phyloP scores from a whole-genome alignment of 2,329 filamentous ascomycete genomes.

The Alternaria tenuissima region DNA sequence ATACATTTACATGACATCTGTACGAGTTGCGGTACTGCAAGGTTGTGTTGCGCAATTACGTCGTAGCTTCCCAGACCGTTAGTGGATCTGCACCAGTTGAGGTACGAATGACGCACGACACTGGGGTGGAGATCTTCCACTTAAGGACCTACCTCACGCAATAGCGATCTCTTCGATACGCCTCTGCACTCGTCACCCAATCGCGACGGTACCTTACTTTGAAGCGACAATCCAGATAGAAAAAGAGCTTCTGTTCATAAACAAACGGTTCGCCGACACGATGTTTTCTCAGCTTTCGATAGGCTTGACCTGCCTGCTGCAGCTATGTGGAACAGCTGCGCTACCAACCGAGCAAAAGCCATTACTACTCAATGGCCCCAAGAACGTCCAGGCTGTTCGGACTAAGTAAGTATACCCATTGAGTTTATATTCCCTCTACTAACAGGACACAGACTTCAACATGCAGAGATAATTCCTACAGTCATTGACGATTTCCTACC shows the following conservation, averaged over 20 bases:
- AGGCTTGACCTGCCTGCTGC: conserved; percentile 26
- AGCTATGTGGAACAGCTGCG: conserved; percentile 25
- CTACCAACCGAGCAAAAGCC: conserved; percentile 43
- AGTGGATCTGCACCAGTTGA: conserved; percentile 35
- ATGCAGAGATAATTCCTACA: conserved; percentile 54
- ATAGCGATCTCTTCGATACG: conserved; percentile 13
- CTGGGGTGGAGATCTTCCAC: conserved; percentile 22
- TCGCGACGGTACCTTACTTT: background rate
- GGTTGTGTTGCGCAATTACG: conserved; percentile 19
- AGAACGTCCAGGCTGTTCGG: conserved; percentile 37
- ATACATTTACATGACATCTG: conserved; percentile 12
- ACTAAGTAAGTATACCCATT: conserved; percentile 31
- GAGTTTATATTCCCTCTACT: background rate
- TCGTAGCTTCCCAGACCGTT: conserved; percentile 17
- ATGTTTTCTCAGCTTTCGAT: conserved; percentile 27
- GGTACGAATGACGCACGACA: conserved; percentile 37
- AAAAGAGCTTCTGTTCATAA: background rate
- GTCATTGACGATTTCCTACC: conserved; percentile 69
- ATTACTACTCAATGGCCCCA: conserved; percentile 20
- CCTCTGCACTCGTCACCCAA: background rate
- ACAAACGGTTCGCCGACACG: background rate
- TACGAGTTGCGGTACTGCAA: conserved; percentile 1
- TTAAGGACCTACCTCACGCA: conserved; percentile 23
- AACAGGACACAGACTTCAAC: conserved; percentile 39
- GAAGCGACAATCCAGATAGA: background rate